Base-by-base conservation (phyloP, 139 green algal species). In the Tetradesmus obliquus region DNA sequence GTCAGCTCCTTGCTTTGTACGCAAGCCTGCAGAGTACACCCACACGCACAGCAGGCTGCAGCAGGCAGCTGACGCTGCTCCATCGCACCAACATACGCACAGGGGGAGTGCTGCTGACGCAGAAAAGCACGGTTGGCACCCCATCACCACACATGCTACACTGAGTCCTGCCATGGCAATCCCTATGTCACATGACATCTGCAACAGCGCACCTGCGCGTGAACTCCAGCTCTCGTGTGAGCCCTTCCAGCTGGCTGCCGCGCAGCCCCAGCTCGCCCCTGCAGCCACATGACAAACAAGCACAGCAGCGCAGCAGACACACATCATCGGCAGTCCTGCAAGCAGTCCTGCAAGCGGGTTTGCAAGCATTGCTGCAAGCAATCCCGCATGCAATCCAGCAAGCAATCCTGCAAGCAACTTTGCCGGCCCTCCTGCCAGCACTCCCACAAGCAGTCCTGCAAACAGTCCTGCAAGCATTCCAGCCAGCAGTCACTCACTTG, bases 221-320 rank as follows among this genome's bases (percentile, higher is more conserved):
- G 54, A 86, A 91, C 74, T 91, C 87, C 53, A 91, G 87, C 74
- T 91, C 87, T 15, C 87, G 20, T 24, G 74, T 84, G 2, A 91
- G 87, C 17, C 53, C 87, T 24, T 91, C 87, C 66, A 91, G n/a
- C 72, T 91, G 87, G 74, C 87, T 91, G 87, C 87, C 74, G 5
- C n/a, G 19, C 5, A 91, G 20, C 1, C 87, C 87, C n/a, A 91
- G 74, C 66, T 91, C 87, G 55, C 87, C 87, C 87, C 87, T 91
- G 87, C 15, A 53, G 5, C 0, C 12, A 87, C 45, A 60, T n/a
- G 20, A 66, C 82, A 87, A 84, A 4, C 55, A n/a, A 1, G 82
- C 55, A 60, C 32, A 84, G 79, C 76, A 58, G 54, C 8, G n/a
- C n/a, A 82, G 74, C 74, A 82, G 32, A 45, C 32, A 45, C 32